Evolutionary conservation across 148 eudicot genomes (phyloP).

Genomic region (Persicaria tinctoria): DNA sequence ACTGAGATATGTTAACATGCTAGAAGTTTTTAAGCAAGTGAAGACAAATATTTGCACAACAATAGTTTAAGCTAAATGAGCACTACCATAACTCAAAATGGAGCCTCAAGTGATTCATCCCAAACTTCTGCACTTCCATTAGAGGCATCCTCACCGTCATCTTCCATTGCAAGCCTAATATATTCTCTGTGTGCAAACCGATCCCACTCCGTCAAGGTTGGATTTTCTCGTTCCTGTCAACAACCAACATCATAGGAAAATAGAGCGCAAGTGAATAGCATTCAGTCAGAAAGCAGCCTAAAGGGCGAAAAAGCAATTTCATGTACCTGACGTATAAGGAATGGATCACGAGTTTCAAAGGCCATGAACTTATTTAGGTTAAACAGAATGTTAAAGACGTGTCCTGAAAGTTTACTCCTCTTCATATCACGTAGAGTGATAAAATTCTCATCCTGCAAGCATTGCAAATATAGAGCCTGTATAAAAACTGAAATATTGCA

Average conservation of each 20-base stretch:
- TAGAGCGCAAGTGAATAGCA: neutral
- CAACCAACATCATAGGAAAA: neutral
- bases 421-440: conserved; percentile 74
- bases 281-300: neutral
- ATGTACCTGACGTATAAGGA: conserved; percentile 89
- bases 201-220: conserved; percentile 95
- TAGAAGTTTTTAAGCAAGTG: neutral
- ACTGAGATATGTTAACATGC: neutral
- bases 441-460: conserved; percentile 64
- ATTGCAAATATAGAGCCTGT: neutral
- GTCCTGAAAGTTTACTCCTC: conserved; percentile 72
- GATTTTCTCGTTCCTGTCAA: conserved; percentile 90
- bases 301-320: neutral
- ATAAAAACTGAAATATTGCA: neutral
- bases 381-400: conserved; percentile 82
- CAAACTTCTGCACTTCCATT: conserved; percentile 98
- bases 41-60: neutral
- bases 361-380: conserved; percentile 96
- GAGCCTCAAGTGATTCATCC: conserved; percentile 99
- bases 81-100: conserved; percentile 50
- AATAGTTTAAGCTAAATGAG: neutral
- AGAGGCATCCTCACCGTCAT: conserved; percentile 96
- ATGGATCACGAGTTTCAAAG: conserved; percentile 95
- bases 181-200: conserved; percentile 97
- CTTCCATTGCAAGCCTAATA: conserved; percentile 98